These are phyloP conservation scores for Cryptosporidium bovis DNA, from an alignment of 169 alveolate species.

Conservation along the genomic window DNA sequence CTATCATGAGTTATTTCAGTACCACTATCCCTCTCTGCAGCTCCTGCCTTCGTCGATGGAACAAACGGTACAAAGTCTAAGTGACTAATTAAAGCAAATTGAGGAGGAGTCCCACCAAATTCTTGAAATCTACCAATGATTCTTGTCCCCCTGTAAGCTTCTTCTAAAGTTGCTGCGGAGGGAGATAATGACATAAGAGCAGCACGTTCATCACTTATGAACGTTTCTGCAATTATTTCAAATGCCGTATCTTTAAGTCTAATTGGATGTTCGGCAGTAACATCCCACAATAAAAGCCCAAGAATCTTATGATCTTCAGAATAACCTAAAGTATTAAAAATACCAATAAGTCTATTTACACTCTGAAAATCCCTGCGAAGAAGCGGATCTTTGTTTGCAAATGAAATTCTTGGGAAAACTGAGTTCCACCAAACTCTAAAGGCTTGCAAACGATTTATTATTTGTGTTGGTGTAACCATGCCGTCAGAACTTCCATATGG, in stretches of 20 bases:
- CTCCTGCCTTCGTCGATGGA: background rate
- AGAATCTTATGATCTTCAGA: background rate
- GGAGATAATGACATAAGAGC: background rate
- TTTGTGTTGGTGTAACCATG: slow-evolving; percentile 1
- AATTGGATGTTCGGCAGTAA: slow-evolving; percentile 1
- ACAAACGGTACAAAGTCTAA: slow-evolving; percentile 5
- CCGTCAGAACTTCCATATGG: background rate
- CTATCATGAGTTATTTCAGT: background rate
- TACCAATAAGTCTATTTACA: background rate
- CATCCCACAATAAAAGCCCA: background rate
- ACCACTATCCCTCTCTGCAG: background rate
- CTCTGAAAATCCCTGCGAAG: slow-evolving; percentile 12
- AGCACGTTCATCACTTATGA: background rate
- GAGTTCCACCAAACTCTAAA: slow-evolving; percentile 58
- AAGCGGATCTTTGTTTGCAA: slow-evolving; percentile 10
- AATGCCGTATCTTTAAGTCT: background rate
- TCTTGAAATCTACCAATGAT: slow-evolving; percentile 15
- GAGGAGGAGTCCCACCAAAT: background rate
- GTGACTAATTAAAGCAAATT: background rate
- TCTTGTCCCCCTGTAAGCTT: slow-evolving; percentile 34
- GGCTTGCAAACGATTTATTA: slow-evolving; percentile 64
- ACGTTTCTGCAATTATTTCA: background rate
- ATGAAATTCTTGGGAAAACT: slow-evolving; percentile 17
- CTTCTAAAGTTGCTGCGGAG: background rate
- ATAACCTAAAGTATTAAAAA: background rate